A percentile compares a stretch with the other conserved stretches of the same genome.
Evolutionary conservation across 2,329 filamentous ascomycete genomes (phyloP).

Genomic region (Chaetomiaceae sp.): DNA sequence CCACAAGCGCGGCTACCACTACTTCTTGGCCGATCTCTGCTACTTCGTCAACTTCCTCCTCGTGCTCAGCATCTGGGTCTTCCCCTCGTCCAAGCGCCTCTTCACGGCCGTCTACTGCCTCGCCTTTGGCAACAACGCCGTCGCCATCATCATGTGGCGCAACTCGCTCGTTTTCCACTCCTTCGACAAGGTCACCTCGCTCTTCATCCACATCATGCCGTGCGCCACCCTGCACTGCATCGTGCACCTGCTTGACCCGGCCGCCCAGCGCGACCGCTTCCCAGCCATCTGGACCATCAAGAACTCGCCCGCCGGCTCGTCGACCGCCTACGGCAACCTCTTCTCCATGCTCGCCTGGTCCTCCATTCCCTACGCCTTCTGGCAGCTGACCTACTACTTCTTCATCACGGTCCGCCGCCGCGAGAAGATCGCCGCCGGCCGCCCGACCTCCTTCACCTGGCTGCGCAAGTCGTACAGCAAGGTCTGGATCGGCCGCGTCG

Average conservation of each 20-base stretch:
- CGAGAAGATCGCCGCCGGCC: constrained; percentile 91
- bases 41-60: constrained; percentile 95
- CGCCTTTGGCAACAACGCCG: constrained; percentile 92
- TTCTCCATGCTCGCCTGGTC: constrained; percentile 90
- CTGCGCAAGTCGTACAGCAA: constrained; percentile 86
- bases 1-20: constrained; percentile 86
- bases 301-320: constrained; percentile 60
- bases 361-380: constrained; percentile 83
- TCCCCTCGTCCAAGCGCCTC: constrained; percentile 82
- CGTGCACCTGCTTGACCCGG: constrained; percentile 70
- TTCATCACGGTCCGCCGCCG: constrained; percentile 92
- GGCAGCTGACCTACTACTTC: constrained; percentile 91
- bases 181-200: constrained; percentile 92
- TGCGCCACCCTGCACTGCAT: constrained; percentile 90
- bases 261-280: constrained; percentile 64
- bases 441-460: constrained; percentile 97
- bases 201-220: constrained; percentile 99
- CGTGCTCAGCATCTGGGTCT: constrained; percentile 80
- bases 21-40: constrained; percentile 94
- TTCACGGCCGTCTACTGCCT: constrained; percentile 91
- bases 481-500: constrained; percentile 79
- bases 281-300: constrained; percentile 84
- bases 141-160: constrained; percentile 98
- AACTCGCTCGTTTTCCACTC: constrained; percentile 98
- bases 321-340: constrained; percentile 72